phyloP scores from a whole-genome alignment of 148 eudicot species.

The Nepenthes gracilis region DNA sequence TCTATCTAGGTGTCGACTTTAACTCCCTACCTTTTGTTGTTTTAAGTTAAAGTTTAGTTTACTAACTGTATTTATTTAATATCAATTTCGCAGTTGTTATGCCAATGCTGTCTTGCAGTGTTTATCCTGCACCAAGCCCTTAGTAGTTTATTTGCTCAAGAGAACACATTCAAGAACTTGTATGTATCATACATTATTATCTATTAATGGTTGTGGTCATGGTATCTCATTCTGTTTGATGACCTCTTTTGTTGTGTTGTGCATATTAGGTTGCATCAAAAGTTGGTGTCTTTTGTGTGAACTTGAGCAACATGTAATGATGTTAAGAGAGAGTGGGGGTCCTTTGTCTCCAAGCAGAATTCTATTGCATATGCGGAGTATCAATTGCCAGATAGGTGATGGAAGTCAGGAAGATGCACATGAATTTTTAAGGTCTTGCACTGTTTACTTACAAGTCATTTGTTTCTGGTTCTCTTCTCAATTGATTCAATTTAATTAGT shows the following conservation, averaged over 20 bases:
- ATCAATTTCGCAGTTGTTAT: conserved; percentile 70
- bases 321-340: conserved; percentile 62
- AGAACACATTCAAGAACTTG: conserved; percentile 80
- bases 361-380: conserved; percentile 60
- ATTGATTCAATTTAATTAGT: not conserved
- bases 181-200: conserved; percentile 15
- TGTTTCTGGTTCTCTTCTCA: conserved; percentile 1
- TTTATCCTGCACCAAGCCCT: conserved; percentile 85
- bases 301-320: conserved; percentile 73
- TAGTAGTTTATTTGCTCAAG: conserved; percentile 57
- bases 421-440: conserved; percentile 78
- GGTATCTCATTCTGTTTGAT: not conserved
- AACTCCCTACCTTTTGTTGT: no score
- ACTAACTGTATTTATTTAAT: not conserved
- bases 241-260: conserved; percentile 3
- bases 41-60: not conserved
- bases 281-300: conserved; percentile 96
- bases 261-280: conserved; percentile 43
- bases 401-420: conserved; percentile 99
- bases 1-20: no score
- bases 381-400: conserved; percentile 71
- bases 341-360: conserved; percentile 74
- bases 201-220: not conserved
- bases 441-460: conserved; percentile 2
- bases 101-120: conserved; percentile 98